Percentiles rank a stretch among this genome's conserved stretches.
These are phyloP conservation scores for Drechslerella stenobrocha DNA, from an alignment of 2,329 filamentous ascomycete genomes.

Conservation along the genomic window DNA sequence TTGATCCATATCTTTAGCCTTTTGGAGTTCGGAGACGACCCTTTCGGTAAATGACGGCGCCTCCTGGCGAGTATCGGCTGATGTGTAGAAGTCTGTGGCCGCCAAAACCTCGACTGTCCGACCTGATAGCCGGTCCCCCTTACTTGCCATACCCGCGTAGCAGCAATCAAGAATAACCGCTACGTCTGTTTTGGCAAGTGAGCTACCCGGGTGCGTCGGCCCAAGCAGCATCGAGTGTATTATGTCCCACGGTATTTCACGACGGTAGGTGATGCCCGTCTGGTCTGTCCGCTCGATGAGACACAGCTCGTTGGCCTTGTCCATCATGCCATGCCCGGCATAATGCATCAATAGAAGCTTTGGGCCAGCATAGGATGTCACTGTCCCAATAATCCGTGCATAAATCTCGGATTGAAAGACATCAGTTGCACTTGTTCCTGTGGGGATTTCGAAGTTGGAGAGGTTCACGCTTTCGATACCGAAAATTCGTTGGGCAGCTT, in stretches of 20 bases:
- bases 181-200: constrained; percentile 3
- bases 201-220: background rate
- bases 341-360: constrained; percentile 8
- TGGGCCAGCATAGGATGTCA: background rate
- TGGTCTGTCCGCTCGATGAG: background rate
- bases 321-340: constrained; percentile 1
- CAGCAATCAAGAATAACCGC: constrained; percentile 1
- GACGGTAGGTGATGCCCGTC: background rate
- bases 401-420: background rate
- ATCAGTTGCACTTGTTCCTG: background rate
- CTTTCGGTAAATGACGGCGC: constrained; percentile 5
- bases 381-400: background rate
- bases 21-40: background rate
- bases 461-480: background rate
- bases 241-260: background rate
- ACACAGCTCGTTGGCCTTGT: background rate
- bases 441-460: constrained; percentile 1
- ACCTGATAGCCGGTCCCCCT: background rate
- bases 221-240: background rate
- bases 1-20: background rate
- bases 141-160: constrained; percentile 1
- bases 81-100: background rate
- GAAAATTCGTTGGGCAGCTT: background rate
- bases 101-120: constrained; percentile 3
- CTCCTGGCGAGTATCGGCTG: background rate